Evolutionary conservation across 2,329 filamentous ascomycete species (phyloP).

Genomic region (Lanzia echinophila): DNA sequence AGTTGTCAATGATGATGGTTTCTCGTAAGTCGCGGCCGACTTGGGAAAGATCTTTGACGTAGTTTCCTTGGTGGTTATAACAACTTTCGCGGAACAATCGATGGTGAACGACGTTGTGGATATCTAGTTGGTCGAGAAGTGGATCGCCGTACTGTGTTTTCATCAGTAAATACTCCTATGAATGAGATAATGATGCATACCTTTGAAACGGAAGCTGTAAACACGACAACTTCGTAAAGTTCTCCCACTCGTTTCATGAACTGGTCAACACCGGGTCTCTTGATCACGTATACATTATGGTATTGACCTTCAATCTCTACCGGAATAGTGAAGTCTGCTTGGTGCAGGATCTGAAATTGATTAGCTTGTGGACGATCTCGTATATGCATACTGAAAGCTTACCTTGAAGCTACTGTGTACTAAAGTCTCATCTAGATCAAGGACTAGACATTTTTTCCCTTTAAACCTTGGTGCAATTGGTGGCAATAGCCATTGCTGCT

Average conservation of each 20-base stretch:
- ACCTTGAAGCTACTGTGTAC: slow-evolving; percentile 99
- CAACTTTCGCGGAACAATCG: slow-evolving; percentile 95
- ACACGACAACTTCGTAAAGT: slow-evolving; percentile 96
- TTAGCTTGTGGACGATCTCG: slow-evolving; percentile 4
- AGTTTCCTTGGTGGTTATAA: slow-evolving; percentile 99
- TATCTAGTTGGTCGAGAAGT: slow-evolving; percentile 90
- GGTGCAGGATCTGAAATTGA: slow-evolving; percentile 71
- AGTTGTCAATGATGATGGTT: slow-evolving; percentile 99
- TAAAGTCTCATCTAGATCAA: slow-evolving; percentile 93
- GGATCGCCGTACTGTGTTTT: slow-evolving; percentile 79
- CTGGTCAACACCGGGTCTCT: slow-evolving; percentile 94
- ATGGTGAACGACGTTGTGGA: slow-evolving; percentile 94
- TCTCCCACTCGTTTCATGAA: slow-evolving; percentile 99
- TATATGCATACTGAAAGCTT: slow-evolving; percentile 23
- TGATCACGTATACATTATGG: slow-evolving; percentile 99
- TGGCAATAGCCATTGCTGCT: slow-evolving; percentile 56
- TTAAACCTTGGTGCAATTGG: slow-evolving; percentile 71
- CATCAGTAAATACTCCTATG: slow-evolving; percentile 10
- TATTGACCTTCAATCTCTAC: slow-evolving; percentile 99
- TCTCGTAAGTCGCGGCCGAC: slow-evolving; percentile 92
- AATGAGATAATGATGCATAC: slow-evolving; percentile 40
- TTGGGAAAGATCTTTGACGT: slow-evolving; percentile 98
- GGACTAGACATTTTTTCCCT: slow-evolving; percentile 86
- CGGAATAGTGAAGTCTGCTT: slow-evolving; percentile 97
- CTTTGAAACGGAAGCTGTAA: slow-evolving; percentile 97